Conservation (phyloP, 2,329 filamentous ascomycete species). For the Alternaria sp. region DNA sequence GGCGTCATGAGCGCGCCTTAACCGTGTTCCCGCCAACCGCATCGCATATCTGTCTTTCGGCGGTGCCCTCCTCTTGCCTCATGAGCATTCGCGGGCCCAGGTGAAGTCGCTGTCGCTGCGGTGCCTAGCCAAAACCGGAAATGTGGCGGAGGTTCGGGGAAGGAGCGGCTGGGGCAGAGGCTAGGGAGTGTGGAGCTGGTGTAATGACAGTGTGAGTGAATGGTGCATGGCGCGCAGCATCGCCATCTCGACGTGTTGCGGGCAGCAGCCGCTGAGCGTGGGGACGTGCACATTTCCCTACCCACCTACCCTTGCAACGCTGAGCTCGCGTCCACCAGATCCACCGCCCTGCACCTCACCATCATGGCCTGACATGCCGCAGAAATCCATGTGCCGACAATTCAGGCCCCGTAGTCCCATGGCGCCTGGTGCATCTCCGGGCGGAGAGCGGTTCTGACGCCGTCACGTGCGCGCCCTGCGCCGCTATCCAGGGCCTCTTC, state of each 20-base stretch:
- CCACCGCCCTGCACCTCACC: slow-evolving; percentile 20
- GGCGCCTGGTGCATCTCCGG: slow-evolving; percentile 10
- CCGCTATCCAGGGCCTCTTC: slow-evolving; percentile 26
- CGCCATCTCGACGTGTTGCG: slow-evolving; percentile 11
- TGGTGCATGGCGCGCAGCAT: slow-evolving; percentile 8
- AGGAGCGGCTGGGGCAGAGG: slow-evolving; percentile 16
- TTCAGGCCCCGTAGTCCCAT: slow-evolving; percentile 11
- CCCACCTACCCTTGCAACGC: slow-evolving; percentile 1
- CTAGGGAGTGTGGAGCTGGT: slow-evolving; percentile 20
- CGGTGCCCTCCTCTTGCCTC: slow-evolving; percentile 40
- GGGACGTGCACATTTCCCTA: slow-evolving; percentile 7
- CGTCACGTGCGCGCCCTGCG: slow-evolving; percentile 32
- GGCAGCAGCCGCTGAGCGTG: slow-evolving; percentile 8
- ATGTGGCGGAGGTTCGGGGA: slow-evolving; percentile 17
- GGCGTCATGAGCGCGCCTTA: slow-evolving; percentile 52
- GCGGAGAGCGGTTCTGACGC: slow-evolving; percentile 9
- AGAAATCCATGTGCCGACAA: slow-evolving; percentile 15
- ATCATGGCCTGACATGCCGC: slow-evolving; percentile 33
- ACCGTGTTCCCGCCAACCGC: slow-evolving; percentile 45
- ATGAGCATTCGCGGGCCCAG: slow-evolving; percentile 36
- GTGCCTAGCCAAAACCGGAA: slow-evolving; percentile 19
- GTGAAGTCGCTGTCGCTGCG: slow-evolving; percentile 18
- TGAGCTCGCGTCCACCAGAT: background rate
- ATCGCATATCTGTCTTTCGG: slow-evolving; percentile 44
- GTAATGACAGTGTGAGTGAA: slow-evolving; percentile 8